Conservation (phyloP, 768 basidiomycete genomes). For the Lepiota brunneoincarnata region DNA sequence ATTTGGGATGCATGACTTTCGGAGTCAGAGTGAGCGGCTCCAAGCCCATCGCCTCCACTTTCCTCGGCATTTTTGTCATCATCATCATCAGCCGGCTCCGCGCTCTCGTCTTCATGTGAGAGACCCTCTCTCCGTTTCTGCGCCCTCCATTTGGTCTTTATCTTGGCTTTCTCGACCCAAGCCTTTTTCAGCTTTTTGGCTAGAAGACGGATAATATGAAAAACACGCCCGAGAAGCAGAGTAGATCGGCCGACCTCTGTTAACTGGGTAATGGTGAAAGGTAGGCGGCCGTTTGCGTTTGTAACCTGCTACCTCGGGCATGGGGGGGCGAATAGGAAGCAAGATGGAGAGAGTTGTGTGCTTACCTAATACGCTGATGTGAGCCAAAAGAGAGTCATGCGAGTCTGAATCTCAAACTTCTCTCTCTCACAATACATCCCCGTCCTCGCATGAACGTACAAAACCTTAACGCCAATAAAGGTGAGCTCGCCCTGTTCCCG, state of each 20-base stretch:
- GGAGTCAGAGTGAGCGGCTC: conserved; percentile 1
- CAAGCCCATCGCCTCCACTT: conserved; percentile 6
- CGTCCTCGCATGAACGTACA: conserved; percentile 91
- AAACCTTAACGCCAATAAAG: conserved; percentile 80
- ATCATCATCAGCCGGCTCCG: conserved; percentile 15
- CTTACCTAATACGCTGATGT: conserved; percentile 23
- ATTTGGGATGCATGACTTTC: background rate
- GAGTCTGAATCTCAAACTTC: conserved; percentile 22
- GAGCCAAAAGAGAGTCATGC: conserved; percentile 18
- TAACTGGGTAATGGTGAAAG: conserved; percentile 63
- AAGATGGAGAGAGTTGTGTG: conserved; percentile 11
- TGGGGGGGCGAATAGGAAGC: conserved; percentile 17
- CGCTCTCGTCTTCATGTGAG: conserved; percentile 14
- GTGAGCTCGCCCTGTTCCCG: conserved; percentile 19
- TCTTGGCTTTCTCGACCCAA: conserved; percentile 76
- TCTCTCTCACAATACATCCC: conserved; percentile 38
- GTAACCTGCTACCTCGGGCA: conserved; percentile 17
- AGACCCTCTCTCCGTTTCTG: conserved; percentile 53
- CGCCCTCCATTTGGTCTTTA: conserved; percentile 75
- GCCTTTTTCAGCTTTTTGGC: conserved; percentile 79
- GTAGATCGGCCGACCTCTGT: conserved; percentile 47
- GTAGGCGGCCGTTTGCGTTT: conserved; percentile 66
- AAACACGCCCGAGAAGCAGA: conserved; percentile 1
- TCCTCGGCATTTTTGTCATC: conserved; percentile 17
- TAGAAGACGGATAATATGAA: conserved; percentile 28